Percentiles rank a stretch among this genome's conserved stretches.
Conservation (phyloP, 2,329 filamentous ascomycete genomes). For the Fusarium marasasianum region DNA sequence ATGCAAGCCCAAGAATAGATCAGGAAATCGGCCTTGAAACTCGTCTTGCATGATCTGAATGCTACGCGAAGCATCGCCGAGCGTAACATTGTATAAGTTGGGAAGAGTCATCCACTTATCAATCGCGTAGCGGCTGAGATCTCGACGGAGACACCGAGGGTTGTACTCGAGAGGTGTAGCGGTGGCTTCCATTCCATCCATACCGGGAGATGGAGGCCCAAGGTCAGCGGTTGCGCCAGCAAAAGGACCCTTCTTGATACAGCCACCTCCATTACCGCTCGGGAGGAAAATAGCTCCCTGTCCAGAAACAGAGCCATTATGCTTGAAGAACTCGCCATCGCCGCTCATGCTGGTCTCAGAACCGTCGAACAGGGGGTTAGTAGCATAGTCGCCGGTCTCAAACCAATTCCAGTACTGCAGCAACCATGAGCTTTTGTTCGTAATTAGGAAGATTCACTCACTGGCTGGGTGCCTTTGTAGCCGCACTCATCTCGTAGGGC, state of each 20-base stretch:
- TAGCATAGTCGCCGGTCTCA: background rate
- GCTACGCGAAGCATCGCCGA: background rate
- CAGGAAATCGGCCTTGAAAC: background rate
- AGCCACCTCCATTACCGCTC: background rate
- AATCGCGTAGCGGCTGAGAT: background rate
- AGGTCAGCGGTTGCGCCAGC: background rate
- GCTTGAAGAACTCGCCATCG: conserved; percentile 1
- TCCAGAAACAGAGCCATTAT: background rate
- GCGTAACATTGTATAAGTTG: background rate
- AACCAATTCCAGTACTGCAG: conserved; percentile 15
- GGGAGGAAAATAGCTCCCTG: background rate
- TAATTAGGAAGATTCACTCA: background rate
- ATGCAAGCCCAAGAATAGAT: conserved; percentile 1
- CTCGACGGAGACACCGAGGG: background rate
- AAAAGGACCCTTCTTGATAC: background rate
- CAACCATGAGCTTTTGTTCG: background rate
- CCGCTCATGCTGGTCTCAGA: conserved; percentile 12
- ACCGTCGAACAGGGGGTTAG: background rate
- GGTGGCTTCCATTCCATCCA: conserved; percentile 7
- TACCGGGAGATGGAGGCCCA: background rate
- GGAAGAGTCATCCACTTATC: background rate
- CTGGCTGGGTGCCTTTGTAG: conserved; percentile 8
- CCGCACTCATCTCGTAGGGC: conserved; percentile 8
- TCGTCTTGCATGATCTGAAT: conserved; percentile 10
- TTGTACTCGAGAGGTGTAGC: background rate